A percentile compares a stretch with the other conserved stretches of the same genome.
Evolutionary conservation across 768 basidiomycete species (phyloP).

Genomic region (Paxillus involutus): DNA sequence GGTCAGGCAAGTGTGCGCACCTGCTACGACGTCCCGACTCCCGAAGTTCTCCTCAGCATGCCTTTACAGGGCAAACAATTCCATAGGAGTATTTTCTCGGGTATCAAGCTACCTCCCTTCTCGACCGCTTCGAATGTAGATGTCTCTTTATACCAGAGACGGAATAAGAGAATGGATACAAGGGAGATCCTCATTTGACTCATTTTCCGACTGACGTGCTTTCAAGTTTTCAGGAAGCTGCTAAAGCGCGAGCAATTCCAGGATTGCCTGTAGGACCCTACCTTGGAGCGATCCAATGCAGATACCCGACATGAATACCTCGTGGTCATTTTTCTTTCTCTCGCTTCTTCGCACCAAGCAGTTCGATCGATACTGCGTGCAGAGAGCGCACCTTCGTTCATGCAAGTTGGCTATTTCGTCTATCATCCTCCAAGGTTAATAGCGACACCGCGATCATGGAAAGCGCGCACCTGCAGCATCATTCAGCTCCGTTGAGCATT

Average conservation of each 20-base stretch:
- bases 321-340: conserved; percentile 28
- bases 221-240: conserved; percentile 11
- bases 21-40: conserved; percentile 4
- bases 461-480: conserved; percentile 20
- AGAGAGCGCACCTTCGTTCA: conserved; percentile 32
- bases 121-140: not conserved
- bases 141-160: not conserved
- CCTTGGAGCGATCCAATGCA: conserved; percentile 34
- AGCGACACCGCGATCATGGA: conserved; percentile 30
- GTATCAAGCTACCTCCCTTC: not conserved
- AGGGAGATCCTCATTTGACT: not conserved
- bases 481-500: conserved; percentile 29
- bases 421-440: conserved; percentile 23
- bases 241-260: conserved; percentile 24
- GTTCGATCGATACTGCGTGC: conserved; percentile 35
- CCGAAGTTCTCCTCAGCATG: not conserved
- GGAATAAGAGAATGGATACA: not conserved
- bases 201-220: not conserved
- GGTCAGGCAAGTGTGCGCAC: conserved; percentile 2
- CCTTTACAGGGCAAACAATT: not conserved
- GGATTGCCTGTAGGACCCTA: conserved; percentile 20
- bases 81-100: not conserved
- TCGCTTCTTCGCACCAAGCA: conserved; percentile 33
- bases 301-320: conserved; percentile 39
- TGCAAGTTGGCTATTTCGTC: conserved; percentile 29